Base-by-base conservation (phyloP, 371 early-diverging fungal species). In the Zopfochytrium polystomum region DNA sequence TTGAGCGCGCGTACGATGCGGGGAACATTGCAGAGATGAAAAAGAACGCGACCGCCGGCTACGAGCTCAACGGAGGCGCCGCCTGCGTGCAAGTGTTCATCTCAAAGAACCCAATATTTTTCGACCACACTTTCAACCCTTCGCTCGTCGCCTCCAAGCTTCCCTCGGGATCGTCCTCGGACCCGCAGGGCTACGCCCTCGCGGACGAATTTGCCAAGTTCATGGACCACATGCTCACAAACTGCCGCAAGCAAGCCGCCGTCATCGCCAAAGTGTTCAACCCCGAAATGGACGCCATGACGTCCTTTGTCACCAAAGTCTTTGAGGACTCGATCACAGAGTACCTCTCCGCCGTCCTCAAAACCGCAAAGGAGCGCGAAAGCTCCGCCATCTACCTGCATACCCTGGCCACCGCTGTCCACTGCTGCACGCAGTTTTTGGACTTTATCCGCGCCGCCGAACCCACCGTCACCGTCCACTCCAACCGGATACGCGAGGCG, bases 101-200 rank as follows among this genome's bases (percentile, higher is more conserved):
- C 45, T 88, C 91, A 38, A 92, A 91, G 65, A 87, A 89, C 59
- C 88, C 86, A 30, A 83, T 92, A 30, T 92, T 92, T 60, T 92
- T 85, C 68, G 92, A 91, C 67, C 67, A 67, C 30, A 87, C 88
- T 9, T 78, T 65, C 62, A 76, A 80, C 65, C 81, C 81, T 20
- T 49, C 71, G 3, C 65, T 80, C 3, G 60, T 77, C 25, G 62
- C 66, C 1, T 35, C 65, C 9, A 70, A 72, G 53, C 63, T 75
- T 13, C 78, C 76, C 2, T 27, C 50, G n/a, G 32, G 46, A 15
- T 46, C 60, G 0, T 25, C 52, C 2, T 59, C 44, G 0, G 61
- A 60, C 23, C 62, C 70, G 1, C 50, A 58, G 22, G 80, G 80
- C 3, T 79, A 79, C 63, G 68, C 70, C 1, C 74, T 80, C 2